Base-by-base conservation (phyloP, 495 filamentous ascomycete genomes). In the Podospora pseudoanserina region DNA sequence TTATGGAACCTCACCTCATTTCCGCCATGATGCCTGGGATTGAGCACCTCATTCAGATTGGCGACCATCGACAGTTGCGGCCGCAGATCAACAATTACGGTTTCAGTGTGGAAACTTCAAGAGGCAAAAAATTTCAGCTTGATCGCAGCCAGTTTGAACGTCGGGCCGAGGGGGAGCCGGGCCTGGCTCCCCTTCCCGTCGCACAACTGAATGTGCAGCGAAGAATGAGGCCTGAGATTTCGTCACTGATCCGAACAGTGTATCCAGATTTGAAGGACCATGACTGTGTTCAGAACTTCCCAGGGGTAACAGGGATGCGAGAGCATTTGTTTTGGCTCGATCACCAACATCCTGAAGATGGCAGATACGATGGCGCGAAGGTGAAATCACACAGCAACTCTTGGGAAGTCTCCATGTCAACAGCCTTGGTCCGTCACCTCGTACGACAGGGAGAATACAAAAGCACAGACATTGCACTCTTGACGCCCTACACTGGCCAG, bases 401-500 rank as follows among this genome's bases (percentile, higher is more conserved):
- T 5, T 87, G 80, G 57, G 92, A 96, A 74, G 79, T 92, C 4
- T 80, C 88, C 1, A 87, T 95, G 84, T 82, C 83, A 0, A 79
- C 82, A 53, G 81, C 86, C 11, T 77, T 96, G 1, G 88, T 95
- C 2, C 83, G 83, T 3, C 91, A 96, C 76, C 82, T 96, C 9
- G 78, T 92, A n/a, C 79, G 80, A 1, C 92, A 96, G 71, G 89
- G 90, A 3, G 72, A 71, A 1, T 94, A 94, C 70, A 68, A 71
- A 3, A 77, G 72, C 1, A 80, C 82, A 0, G 90, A 96, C 62
- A 94, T 96, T 74, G 91, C 92, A 2, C 87, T 96, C 9, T 70
- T 96, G 1, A 93, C 92, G 2, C 92, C 90, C 0, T 93, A 93
- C 71, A 75, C 89, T 7, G 89, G 90, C 11, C 92, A 96, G 72